phyloP scores from a whole-genome alignment of 192 early-diverging fungal genomes.

The Entomortierella beljakovae region DNA sequence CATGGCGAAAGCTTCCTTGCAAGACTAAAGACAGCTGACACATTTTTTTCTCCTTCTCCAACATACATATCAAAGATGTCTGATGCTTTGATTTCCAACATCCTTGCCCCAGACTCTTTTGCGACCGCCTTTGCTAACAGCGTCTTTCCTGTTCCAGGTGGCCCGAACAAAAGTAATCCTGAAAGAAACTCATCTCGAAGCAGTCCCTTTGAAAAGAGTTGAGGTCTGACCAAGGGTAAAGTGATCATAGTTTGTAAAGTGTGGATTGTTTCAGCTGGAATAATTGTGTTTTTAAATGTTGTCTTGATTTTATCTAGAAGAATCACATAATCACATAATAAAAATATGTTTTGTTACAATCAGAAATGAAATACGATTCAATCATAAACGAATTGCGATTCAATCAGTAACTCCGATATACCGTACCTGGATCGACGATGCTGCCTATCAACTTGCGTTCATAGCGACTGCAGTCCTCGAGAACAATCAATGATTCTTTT shows the following conservation, averaged over 20 bases:
- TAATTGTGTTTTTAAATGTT: constrained; percentile 79
- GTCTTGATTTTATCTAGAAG: constrained; percentile 62
- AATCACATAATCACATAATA: neutral
- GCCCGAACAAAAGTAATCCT: constrained; percentile 87
- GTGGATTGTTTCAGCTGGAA: constrained; percentile 81
- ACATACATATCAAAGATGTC: constrained; percentile 92
- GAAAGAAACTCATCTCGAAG: constrained; percentile 74
- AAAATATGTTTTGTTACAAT: neutral
- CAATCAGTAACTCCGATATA: no score
- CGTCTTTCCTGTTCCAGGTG: constrained; percentile 91
- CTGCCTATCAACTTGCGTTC: constrained; percentile 82
- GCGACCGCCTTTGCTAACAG: constrained; percentile 88
- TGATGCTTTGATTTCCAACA: constrained; percentile 81
- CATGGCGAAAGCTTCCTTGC: constrained; percentile 93
- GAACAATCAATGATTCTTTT: constrained; percentile 37
- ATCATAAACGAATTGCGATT: neutral
- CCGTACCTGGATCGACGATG: constrained; percentile 82
- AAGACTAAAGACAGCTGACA: constrained; percentile 90
- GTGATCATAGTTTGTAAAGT: constrained; percentile 88
- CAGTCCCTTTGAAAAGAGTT: constrained; percentile 80
- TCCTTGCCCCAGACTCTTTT: constrained; percentile 82
- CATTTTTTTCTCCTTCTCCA: constrained; percentile 98
- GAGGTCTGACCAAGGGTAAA: constrained; percentile 81
- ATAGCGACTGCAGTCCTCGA: constrained; percentile 68
- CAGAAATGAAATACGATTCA: neutral